These are phyloP conservation scores for Hypomontagnella submonticulosa DNA, from an alignment of 495 filamentous ascomycete species.

Conservation along the genomic window DNA sequence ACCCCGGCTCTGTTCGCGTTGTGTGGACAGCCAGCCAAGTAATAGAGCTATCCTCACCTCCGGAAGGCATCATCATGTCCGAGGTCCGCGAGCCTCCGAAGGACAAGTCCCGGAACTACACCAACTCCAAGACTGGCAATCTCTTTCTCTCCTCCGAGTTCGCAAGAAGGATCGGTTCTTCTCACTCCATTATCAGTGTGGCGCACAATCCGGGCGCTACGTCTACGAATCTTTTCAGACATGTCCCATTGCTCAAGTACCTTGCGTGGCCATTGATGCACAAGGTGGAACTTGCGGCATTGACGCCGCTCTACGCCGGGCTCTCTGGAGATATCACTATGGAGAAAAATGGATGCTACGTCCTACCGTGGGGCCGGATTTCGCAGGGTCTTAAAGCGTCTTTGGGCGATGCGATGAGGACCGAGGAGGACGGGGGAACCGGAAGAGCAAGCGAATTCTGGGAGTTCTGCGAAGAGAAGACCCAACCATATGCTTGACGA, in stretches of 20 bases:
- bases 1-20: constrained; percentile 44
- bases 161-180: too few relatives aligned
- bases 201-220: background rate
- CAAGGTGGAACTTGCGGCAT: background rate
- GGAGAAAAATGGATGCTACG: background rate
- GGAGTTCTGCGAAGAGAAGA: background rate
- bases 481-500: too few relatives aligned
- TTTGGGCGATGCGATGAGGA: background rate
- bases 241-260: background rate
- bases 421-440: background rate
- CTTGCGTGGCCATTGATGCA: background rate
- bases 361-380: background rate
- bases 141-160: too few relatives aligned
- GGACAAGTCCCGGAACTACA: too few relatives aligned
- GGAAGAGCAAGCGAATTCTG: background rate
- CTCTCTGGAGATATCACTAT: background rate
- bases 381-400: background rate
- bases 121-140: too few relatives aligned
- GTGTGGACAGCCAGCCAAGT: constrained; percentile 51
- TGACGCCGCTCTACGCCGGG: background rate
- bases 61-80: too few relatives aligned
- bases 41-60: constrained; percentile 43
- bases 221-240: background rate
- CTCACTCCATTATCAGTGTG: too few relatives aligned
- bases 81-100: too few relatives aligned